Evolutionary conservation across 2,329 filamentous ascomycete genomes (phyloP), one percentile per base, ranked within the genome.

Genomic region (Epichloe brachyelytri): DNA sequence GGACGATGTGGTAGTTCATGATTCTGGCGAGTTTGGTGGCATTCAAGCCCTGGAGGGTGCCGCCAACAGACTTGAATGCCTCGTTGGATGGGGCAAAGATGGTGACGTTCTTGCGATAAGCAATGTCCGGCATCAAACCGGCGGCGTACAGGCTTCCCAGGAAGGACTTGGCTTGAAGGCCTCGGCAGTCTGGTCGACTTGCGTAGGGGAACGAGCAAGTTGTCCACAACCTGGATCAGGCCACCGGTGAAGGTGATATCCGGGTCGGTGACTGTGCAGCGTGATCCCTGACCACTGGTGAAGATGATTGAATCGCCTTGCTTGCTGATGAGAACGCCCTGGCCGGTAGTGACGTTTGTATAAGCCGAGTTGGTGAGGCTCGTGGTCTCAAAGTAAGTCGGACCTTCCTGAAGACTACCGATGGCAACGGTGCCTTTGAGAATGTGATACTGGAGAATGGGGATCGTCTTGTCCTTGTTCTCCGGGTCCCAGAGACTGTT

Each of bases 1-100:
- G 71, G 43, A 86, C 65, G 48, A 86, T 72, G 62, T 88, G 83
- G 65, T 87, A 87, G 26, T 71, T 66, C 36, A 86, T 70, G 48
- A 86, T 72, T 30, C 62, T 63, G 2, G 70, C 62, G 1, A 85
- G 68, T 14, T 78, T 63, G 4, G 71, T 63, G 0, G 64, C 60
- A 22, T 69, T 70, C 33, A 82, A 62, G 52, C 71, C 71, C 30
- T 64, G 61, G 11, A 80, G 60, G 26, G 73, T 67, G 47, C 71
- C 77, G 51, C 75, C 78, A 43, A 85, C 77, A 26, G 68, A 64
- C 36, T 74, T 68, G 67, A 85, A 80, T 12, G 80, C 80, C 2
- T 67, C 67, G 61, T 84, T 80, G 60, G 68, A 73, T 2, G 83
- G 82, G 0, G 76, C 80, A 56, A 86, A 85, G 54, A 86, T 71